Conservation (phyloP, 2,329 filamentous ascomycete species). For the Paracamarosporium sp. region DNA sequence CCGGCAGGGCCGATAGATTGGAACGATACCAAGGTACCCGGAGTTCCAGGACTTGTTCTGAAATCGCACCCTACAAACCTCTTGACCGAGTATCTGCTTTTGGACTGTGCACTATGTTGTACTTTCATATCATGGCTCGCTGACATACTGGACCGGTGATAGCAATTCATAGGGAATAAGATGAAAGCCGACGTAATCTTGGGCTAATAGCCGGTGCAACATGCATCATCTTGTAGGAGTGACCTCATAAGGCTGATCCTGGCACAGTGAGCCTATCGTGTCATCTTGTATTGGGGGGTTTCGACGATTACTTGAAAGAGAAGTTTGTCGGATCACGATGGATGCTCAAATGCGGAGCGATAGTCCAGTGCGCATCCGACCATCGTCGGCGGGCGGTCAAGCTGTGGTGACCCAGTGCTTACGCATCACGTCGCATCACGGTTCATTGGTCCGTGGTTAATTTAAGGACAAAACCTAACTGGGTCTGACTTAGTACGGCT, state of each 20-base stretch:
- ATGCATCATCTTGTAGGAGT: neutral
- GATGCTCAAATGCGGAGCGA: neutral
- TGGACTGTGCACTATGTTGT: too few species aligned
- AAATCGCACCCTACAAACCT: neutral
- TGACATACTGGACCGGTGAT: neutral
- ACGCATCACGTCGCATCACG: conserved; percentile 2
- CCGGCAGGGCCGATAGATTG: neutral
- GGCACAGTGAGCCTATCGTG: neutral
- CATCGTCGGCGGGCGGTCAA: conserved; percentile 1
- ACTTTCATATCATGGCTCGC: too few species aligned
- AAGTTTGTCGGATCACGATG: neutral
- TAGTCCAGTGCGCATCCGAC: neutral
- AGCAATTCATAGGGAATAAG: neutral
- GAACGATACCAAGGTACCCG: neutral
- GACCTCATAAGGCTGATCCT: neutral
- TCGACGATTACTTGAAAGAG: neutral
- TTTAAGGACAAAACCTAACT: conserved; percentile 1
- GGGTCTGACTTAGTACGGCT: neutral
- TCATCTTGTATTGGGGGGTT: neutral
- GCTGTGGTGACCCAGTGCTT: conserved; percentile 1
- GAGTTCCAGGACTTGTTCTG: neutral
- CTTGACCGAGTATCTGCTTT: too few species aligned
- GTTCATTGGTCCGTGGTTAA: conserved; percentile 4
- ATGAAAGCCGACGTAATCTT: neutral
- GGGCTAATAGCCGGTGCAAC: neutral